A percentile compares a stretch with the other conserved stretches of the same genome.
Conservation (phyloP, 495 filamentous ascomycete genomes). For the Amphirosellinia nigrospora region DNA sequence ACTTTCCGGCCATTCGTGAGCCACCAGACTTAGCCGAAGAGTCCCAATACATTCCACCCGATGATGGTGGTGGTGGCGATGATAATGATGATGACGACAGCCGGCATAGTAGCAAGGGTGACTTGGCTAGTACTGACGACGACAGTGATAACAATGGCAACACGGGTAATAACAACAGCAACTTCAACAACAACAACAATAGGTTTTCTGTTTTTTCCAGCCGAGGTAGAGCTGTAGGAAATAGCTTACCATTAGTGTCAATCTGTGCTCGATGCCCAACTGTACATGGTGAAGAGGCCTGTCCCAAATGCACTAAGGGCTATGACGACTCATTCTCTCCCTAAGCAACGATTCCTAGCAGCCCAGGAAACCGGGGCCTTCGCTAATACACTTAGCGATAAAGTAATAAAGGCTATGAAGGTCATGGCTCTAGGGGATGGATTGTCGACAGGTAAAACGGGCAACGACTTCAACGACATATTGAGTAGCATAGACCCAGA, state of each 20-base stretch:
- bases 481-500: background rate
- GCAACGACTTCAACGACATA: background rate
- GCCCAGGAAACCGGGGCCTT: background rate
- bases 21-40: background rate
- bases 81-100: background rate
- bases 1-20: background rate
- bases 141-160: no score
- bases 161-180: no score
- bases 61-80: background rate
- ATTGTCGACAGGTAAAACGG: background rate
- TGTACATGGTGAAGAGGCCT: background rate
- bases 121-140: no score
- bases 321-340: background rate
- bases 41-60: background rate
- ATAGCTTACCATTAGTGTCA: background rate
- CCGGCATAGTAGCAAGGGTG: no score
- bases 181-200: no score
- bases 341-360: background rate
- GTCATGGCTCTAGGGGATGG: background rate
- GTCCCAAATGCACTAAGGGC: background rate
- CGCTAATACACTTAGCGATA: background rate
- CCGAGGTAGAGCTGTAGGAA: no score
- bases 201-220: no score
- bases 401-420: background rate
- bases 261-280: background rate